phyloP scores from a whole-genome alignment of 371 early-diverging fungal genomes.

The Apophysomyces variabilis region DNA sequence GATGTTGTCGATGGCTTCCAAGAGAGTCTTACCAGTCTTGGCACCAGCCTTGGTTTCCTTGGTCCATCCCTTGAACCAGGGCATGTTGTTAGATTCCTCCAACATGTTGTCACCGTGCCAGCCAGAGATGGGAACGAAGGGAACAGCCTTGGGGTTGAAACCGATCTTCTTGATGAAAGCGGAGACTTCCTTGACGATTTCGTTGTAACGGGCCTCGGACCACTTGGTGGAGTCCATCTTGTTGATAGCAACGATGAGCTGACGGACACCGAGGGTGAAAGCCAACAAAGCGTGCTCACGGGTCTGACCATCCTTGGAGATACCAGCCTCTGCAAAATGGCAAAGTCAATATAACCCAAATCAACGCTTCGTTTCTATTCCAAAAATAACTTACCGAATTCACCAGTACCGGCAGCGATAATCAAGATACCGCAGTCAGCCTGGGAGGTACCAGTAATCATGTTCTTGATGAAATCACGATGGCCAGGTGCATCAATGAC shows the following conservation, averaged over 20 bases:
- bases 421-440: constrained; percentile 98
- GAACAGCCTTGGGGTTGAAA: constrained; percentile 89
- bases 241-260: constrained; percentile 98
- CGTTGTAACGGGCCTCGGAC: constrained; percentile 92
- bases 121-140: constrained; percentile 98
- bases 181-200: constrained; percentile 93
- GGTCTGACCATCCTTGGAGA: constrained; percentile 99
- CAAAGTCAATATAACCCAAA: background rate
- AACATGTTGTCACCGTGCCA: constrained; percentile 99
- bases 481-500: constrained; percentile 99
- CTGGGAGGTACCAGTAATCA: constrained; percentile 97
- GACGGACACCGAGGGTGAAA: constrained; percentile 96
- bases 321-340: constrained; percentile 74
- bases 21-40: constrained; percentile 86
- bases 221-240: constrained; percentile 99
- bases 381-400: constrained; percentile 71
- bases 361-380: background rate
- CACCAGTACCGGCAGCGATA: constrained; percentile 93
- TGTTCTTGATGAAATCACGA: constrained; percentile 99
- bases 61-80: constrained; percentile 97
- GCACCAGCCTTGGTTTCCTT: constrained; percentile 86
- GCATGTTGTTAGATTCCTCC: constrained; percentile 91
- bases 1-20: constrained; percentile 93
- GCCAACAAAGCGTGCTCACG: constrained; percentile 99
- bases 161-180: constrained; percentile 95